phyloP scores from a whole-genome alignment of 139 green algal species.

The Pleodorina starrii region DNA sequence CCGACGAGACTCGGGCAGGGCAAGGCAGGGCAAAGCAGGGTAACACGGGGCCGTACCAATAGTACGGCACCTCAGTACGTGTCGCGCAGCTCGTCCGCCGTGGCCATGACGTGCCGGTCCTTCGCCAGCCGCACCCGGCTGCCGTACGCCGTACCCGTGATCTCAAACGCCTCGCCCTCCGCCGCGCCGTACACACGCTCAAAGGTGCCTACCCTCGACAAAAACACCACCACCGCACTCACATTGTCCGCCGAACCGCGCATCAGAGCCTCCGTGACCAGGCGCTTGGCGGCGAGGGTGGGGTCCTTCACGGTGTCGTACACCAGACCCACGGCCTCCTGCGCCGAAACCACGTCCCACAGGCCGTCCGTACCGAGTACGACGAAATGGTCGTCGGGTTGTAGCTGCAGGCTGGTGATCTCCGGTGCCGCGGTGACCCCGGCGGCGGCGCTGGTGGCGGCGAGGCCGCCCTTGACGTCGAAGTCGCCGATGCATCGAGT shows the following conservation, averaged over 20 bases:
- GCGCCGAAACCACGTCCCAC: conserved; percentile 87
- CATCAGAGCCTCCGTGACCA: conserved; percentile 85
- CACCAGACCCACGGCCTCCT: conserved; percentile 84
- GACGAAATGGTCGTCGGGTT: conserved; percentile 82
- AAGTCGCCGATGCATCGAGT: conserved; percentile 88
- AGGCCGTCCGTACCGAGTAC: conserved; percentile 91
- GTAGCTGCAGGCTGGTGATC: conserved; percentile 66
- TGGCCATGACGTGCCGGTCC: not conserved
- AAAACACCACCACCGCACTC: conserved; percentile 85
- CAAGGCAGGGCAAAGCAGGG: no score
- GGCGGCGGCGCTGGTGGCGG: not conserved
- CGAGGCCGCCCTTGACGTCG: conserved; percentile 82
- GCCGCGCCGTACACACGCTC: conserved; percentile 66
- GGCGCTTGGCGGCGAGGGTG: conserved; percentile 79
- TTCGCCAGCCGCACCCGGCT: not conserved
- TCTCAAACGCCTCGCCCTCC: not conserved
- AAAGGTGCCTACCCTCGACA: conserved; percentile 72
- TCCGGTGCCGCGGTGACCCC: conserved; percentile 88
- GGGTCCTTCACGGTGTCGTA: conserved; percentile 90
- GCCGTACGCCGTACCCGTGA: conserved; percentile 28
- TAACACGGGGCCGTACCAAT: not conserved
- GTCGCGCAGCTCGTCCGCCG: conserved; percentile 51
- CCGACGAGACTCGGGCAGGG: no score
- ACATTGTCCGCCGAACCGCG: conserved; percentile 88
- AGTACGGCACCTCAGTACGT: conserved; percentile 50